Conservation (phyloP, 345 rosid genomes). For the Gossypium sturtianum region DNA sequence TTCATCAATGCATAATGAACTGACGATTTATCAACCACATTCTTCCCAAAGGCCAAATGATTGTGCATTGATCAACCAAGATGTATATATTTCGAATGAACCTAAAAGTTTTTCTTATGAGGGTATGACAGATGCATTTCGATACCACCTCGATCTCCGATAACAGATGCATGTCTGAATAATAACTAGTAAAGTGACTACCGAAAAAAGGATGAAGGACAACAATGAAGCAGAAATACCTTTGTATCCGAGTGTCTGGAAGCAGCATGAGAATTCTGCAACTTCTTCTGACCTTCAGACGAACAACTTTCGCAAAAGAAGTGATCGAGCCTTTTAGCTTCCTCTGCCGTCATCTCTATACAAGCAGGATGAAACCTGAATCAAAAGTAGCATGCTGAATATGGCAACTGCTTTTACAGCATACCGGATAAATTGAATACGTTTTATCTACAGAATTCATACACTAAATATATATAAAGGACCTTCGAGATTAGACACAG, state of each 20-base stretch:
- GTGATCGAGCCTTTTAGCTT: conserved; percentile 72
- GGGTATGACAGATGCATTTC: background rate
- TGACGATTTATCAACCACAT: background rate
- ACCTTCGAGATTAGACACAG: background rate
- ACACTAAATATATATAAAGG: background rate
- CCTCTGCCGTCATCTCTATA: conserved; percentile 82
- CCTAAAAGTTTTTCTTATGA: background rate
- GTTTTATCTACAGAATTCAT: background rate
- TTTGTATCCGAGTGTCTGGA: conserved; percentile 52
- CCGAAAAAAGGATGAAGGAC: background rate
- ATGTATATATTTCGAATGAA: background rate
- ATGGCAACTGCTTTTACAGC: conserved; percentile 13
- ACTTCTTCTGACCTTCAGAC: conserved; percentile 52
- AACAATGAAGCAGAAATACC: conserved; percentile 38
- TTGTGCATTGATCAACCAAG: background rate
- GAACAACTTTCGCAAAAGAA: conserved; percentile 86
- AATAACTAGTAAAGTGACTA: background rate
- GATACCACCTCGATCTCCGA: background rate
- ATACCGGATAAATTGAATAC: conserved; percentile 6
- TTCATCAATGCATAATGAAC: conserved; percentile 3
- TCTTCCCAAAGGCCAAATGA: background rate
- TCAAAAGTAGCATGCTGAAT: conserved; percentile 39
- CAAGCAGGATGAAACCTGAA: conserved; percentile 99
- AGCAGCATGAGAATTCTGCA: conserved; percentile 49
- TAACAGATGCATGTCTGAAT: background rate